Evolutionary conservation across 169 alveolate genomes (phyloP), one percentile per base, ranked within the genome.

Genomic region (Sarcocystis neurona): DNA sequence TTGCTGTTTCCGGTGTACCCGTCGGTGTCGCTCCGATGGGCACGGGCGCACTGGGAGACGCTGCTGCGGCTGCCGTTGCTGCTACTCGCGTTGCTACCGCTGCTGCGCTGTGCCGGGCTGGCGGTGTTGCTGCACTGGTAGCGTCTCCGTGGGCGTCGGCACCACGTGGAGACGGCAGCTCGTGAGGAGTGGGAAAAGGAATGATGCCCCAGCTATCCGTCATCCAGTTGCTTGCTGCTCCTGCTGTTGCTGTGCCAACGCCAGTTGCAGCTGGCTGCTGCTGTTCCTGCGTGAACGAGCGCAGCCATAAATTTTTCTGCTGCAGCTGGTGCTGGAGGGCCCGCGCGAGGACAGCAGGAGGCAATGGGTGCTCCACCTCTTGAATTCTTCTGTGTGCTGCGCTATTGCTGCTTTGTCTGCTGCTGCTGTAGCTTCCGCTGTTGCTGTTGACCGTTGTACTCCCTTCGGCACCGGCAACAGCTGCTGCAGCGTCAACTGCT

Each of bases 271-370:
- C 70, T 34, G 70, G 30, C 15, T 58, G 70, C 70, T 10, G 60
- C 18, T 18, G 60, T 10, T 8, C 8, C 60, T 53, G 12, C 66
- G 23, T 15, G 66, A 53, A 23, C 30, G 66, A 53, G 66, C 23
- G 30, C 66, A 53, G 23, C 12, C 66, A 53, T 53, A n/a, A n/a
- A n/a, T n/a, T n/a, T n/a, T n/a, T n/a, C n/a, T n/a, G n/a, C n/a
- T n/a, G n/a, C n/a, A n/a, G n/a, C 53, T 72, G 82, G 20, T 72
- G 82, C 56, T 72, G 82, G 6, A 72, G 82, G 30, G 82, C 82
- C 27, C 53, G 15, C n/a, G 82, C 82, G 18, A 72, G 30, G 34
- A 72, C 82, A 5, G 82, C 82, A 1, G 82, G 82, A 2, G 82
- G 58, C 30, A 72, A 30, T 4, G 82, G 82, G 41, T 32, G 56